Percentiles rank a stretch among this genome's conserved stretches.
These are phyloP conservation scores for Sugiyamaella boreocaroliniensis DNA, from an alignment of 805 yeast genomes.

Conservation along the genomic window DNA sequence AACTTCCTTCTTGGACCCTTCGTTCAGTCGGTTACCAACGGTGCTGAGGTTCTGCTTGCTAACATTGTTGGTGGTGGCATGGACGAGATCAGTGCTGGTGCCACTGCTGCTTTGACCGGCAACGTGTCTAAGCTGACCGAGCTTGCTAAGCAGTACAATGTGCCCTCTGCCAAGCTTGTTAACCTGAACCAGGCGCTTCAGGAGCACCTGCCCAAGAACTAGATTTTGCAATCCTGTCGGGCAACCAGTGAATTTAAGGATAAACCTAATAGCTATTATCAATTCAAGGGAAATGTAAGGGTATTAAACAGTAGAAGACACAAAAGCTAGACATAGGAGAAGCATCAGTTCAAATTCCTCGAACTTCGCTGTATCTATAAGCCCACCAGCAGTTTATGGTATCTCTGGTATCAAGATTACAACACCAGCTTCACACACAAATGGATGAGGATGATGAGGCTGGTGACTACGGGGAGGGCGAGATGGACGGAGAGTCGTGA, in stretches of 20 bases:
- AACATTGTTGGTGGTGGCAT: slow-evolving; percentile 19
- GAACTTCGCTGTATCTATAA: no score
- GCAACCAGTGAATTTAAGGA: background rate
- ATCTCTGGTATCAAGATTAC: no score
- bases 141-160: slow-evolving; percentile 7
- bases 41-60: slow-evolving; percentile 26
- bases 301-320: no score
- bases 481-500: no score
- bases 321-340: no score
- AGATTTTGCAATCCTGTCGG: background rate
- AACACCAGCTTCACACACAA: no score
- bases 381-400: no score
- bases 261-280: background rate
- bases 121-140: slow-evolving; percentile 4
- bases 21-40: slow-evolving; percentile 27
- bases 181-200: slow-evolving; percentile 1
- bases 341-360: no score
- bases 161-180: slow-evolving; percentile 7
- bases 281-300: background rate
- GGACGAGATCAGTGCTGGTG: slow-evolving; percentile 4
- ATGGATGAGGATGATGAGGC: no score
- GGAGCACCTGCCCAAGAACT: background rate
- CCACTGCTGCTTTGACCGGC: background rate
- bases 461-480: no score
- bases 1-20: slow-evolving; percentile 22